A percentile compares a stretch with the other conserved stretches of the same genome.
Conservation (phyloP, 441 rosid species). For the Pelargonium australe region DNA sequence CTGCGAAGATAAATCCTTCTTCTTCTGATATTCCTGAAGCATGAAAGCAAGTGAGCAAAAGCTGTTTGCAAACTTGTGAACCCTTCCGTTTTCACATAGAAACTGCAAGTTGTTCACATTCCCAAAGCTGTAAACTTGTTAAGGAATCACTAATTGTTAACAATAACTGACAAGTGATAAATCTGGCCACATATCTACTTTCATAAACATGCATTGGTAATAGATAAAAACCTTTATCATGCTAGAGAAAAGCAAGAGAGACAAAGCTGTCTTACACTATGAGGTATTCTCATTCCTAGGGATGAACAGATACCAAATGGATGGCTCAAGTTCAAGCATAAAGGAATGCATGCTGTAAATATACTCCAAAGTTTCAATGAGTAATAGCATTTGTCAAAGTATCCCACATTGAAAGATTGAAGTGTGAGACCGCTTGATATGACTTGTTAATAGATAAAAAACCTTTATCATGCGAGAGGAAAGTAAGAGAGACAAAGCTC, state of each 20-base stretch:
- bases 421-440: too few species aligned
- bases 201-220: too few species aligned
- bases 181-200: neutral
- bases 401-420: too few species aligned
- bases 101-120: slow-evolving; percentile 73
- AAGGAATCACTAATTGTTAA: slow-evolving; percentile 34
- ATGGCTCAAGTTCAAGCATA: slow-evolving; percentile 8
- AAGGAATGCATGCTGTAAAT: neutral
- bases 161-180: slow-evolving; percentile 11
- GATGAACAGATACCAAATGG: slow-evolving; percentile 6
- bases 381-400: too few species aligned
- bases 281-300: neutral
- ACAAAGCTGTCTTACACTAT: neutral
- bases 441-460: neutral
- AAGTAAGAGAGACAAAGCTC: neutral
- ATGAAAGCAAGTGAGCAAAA: slow-evolving; percentile 66
- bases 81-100: slow-evolving; percentile 75
- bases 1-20: slow-evolving; percentile 26
- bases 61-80: slow-evolving; percentile 78
- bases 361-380: neutral
- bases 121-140: slow-evolving; percentile 52
- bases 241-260: neutral
- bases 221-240: neutral
- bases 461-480: neutral
- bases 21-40: slow-evolving; percentile 51